Evolutionary conservation across 2,329 filamentous ascomycete genomes (phyloP).

Genomic region (Clathrospora elynae): DNA sequence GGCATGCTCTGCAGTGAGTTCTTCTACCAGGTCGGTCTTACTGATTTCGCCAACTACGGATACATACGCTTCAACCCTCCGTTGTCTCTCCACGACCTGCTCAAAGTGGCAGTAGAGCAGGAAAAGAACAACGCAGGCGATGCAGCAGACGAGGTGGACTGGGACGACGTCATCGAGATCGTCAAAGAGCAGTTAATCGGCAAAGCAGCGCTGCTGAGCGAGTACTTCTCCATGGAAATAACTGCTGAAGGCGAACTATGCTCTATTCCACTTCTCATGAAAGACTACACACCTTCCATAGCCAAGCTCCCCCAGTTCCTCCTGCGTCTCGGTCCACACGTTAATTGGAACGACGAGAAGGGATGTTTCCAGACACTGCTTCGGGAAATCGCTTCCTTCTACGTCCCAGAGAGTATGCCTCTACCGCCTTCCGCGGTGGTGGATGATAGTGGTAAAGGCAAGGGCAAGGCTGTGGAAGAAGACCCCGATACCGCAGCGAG

Average conservation of each 20-base stretch:
- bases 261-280: slow-evolving; percentile 81
- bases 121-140: slow-evolving; percentile 62
- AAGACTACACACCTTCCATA: slow-evolving; percentile 84
- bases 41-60: slow-evolving; percentile 95
- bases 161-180: slow-evolving; percentile 66
- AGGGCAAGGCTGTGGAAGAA: slow-evolving; percentile 30
- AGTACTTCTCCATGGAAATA: slow-evolving; percentile 90
- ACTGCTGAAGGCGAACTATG: slow-evolving; percentile 76
- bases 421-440: slow-evolving; percentile 38
- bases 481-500: slow-evolving; percentile 56
- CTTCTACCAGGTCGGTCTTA: slow-evolving; percentile 93
- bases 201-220: slow-evolving; percentile 81
- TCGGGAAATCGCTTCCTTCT: slow-evolving; percentile 85
- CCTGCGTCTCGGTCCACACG: slow-evolving; percentile 82
- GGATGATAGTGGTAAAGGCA: slow-evolving; percentile 51
- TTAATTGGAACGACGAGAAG: slow-evolving; percentile 85
- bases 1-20: slow-evolving; percentile 83
- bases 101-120: slow-evolving; percentile 72
- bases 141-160: slow-evolving; percentile 63
- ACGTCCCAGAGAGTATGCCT: slow-evolving; percentile 85
- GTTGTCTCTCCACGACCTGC: slow-evolving; percentile 70
- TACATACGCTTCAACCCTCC: slow-evolving; percentile 78
- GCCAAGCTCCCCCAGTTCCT: slow-evolving; percentile 89
- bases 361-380: slow-evolving; percentile 84
- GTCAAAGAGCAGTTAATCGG: slow-evolving; percentile 73